Evolutionary conservation across 805 yeast genomes (phyloP).

Genomic region (Saturnispora zaruensis): DNA sequence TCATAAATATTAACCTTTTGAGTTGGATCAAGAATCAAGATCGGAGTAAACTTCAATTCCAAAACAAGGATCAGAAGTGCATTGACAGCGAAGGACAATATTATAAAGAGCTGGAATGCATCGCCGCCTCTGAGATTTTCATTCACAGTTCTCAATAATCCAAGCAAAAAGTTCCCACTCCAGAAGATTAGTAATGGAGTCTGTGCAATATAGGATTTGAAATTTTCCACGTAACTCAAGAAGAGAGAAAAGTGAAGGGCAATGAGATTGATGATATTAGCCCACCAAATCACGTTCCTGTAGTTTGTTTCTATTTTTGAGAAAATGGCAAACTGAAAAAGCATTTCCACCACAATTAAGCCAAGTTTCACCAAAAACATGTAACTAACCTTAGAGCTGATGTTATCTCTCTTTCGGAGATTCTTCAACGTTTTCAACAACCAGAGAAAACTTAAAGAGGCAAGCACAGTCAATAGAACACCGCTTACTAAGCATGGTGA

Average conservation of each 20-base stretch:
- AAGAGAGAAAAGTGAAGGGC: constrained; percentile 44
- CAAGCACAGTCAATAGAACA: constrained; percentile 29
- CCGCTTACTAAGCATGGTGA: constrained; percentile 48
- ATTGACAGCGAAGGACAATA: constrained; percentile 26
- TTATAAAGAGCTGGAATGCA: constrained; percentile 26
- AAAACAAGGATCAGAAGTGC: constrained; percentile 34
- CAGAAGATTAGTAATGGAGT: constrained; percentile 69
- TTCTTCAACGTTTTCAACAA: constrained; percentile 30
- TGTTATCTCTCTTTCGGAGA: constrained; percentile 28
- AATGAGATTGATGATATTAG: constrained; percentile 27
- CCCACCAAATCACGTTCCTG: constrained; percentile 18
- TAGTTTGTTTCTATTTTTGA: constrained; percentile 11
- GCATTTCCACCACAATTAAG: constrained; percentile 32
- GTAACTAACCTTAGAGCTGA: constrained; percentile 28
- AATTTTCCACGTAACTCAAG: constrained; percentile 66
- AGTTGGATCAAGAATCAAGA: constrained; percentile 25
- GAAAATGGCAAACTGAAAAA: constrained; percentile 26
- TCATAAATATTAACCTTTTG: constrained; percentile 37
- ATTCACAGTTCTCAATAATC: constrained; percentile 37
- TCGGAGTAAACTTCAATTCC: constrained; percentile 36
- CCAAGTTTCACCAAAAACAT: constrained; percentile 36
- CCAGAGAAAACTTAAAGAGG: constrained; percentile 30
- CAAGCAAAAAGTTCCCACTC: constrained; percentile 48
- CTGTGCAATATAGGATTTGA: constrained; percentile 54
- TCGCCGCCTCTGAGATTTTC: constrained; percentile 30